Base-by-base conservation (phyloP, 2,329 filamentous ascomycete genomes). In the Colletotrichum zoysiae region DNA sequence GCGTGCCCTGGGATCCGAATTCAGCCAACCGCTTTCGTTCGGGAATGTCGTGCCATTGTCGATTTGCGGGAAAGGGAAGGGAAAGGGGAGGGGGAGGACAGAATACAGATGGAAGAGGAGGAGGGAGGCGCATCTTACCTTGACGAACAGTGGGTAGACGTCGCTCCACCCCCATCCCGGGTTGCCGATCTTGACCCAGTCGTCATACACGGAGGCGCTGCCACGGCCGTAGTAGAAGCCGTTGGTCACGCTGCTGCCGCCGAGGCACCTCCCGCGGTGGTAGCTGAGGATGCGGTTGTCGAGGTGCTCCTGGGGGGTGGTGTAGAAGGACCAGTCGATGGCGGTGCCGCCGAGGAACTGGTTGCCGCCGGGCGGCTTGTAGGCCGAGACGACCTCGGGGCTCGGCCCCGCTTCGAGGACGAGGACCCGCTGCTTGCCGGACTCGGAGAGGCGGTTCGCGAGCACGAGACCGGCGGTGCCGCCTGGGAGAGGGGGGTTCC, bases 161-260 rank as follows among this genome's bases (percentile, higher is more conserved):
- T 75, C 73, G 5, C 80, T 74, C 76, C 78, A 80, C 9, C 76
- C 75, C 78, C 79, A 81, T 2, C 80, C 78, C 1, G 76, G 70
- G 60, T 80, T 81, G 6, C 78, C 79, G 9, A 81, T 64, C 6
- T 75, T 68, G 20, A 75, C 78, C 79, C 80, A 81, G 48, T 76
- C 75, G 57, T 80, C 76, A 56, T 79, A 79, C 46, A 80, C 76
- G 42, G 74, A 76, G 5, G 78, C 75, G 48, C 76, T 76, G 12
- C 77, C 78, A 38, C 78, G 74, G 50, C 78, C 78, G 68, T 79
- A 80, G 70, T 77, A 77, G 65, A 81, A 77, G 20, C 79, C 79
- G 57, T 80, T 81, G 33, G 76, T 77, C 5, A 76, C 74, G 20
- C 78, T 80, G 55, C 77, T 78, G 40, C 79, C 78, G n/a, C 79